Conservation (phyloP, 306 rosid genomes). For the Cucumis melo region DNA sequence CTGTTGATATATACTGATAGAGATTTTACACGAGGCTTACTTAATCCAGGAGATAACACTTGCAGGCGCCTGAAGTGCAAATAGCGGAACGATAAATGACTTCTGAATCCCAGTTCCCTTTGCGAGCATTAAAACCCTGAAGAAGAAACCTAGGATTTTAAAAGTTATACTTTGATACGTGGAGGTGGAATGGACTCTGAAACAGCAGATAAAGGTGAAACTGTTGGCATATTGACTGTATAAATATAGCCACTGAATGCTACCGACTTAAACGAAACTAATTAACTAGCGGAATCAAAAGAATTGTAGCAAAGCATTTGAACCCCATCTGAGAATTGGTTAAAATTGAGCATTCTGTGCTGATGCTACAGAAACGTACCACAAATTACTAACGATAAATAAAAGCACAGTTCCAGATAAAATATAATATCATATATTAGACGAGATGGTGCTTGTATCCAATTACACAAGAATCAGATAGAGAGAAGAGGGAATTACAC, state of each 20-base stretch:
- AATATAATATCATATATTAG: not conserved
- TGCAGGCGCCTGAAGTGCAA: conserved; percentile 79
- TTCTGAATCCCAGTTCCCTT: conserved; percentile 74
- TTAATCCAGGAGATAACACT: conserved; percentile 55
- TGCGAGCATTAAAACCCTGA: conserved; percentile 53
- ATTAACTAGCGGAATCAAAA: not conserved
- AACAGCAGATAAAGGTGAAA: not conserved
- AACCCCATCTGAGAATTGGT: not conserved
- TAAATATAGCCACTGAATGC: not conserved
- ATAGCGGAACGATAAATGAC: conserved; percentile 58
- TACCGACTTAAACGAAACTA: not conserved
- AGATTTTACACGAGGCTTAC: conserved; percentile 22
- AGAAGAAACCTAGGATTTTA: conserved; percentile 1
- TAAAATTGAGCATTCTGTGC: not conserved
- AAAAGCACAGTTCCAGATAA: not conserved
- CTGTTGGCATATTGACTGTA: not conserved
- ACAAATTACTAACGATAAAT: not conserved
- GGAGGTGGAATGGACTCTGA: not conserved
- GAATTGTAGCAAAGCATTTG: not conserved
- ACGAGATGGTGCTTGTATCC: not conserved
- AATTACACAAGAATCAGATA: not conserved
- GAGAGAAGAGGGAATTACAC: conserved; percentile 23
- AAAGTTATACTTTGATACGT: not conserved
- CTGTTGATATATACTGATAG: not conserved
- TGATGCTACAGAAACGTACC: not conserved